phyloP scores from a whole-genome alignment of 805 yeast genomes.

The Candida silvatica region DNA sequence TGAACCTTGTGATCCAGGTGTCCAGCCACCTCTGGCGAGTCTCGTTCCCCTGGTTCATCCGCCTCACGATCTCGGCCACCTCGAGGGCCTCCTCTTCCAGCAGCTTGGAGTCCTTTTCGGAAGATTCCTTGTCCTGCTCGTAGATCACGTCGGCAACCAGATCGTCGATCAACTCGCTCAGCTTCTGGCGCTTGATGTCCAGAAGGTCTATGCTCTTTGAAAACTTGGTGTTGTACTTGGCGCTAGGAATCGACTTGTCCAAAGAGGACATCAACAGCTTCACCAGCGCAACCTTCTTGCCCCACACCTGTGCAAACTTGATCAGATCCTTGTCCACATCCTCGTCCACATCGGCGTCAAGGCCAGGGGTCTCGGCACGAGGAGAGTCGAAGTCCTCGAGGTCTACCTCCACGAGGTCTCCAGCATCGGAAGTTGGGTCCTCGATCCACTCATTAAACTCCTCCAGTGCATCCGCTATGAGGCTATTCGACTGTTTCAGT shows the following conservation, averaged over 20 bases:
- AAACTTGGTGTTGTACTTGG: conserved; percentile 13
- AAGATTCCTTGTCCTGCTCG: conserved; percentile 32
- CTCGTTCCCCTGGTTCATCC: conserved; percentile 39
- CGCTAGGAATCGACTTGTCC: conserved; percentile 45
- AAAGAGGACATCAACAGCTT: conserved; percentile 52
- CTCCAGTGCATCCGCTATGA: conserved; percentile 54
- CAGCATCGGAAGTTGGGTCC: conserved; percentile 34
- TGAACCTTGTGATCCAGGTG: conserved; percentile 43
- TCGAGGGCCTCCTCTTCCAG: conserved; percentile 16
- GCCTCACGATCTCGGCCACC: conserved; percentile 31
- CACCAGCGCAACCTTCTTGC: conserved; percentile 43
- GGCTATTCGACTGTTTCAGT: conserved; percentile 32
- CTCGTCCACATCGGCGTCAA: too few species aligned
- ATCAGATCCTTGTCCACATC: conserved; percentile 13
- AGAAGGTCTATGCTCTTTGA: conserved; percentile 42
- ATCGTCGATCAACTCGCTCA: conserved; percentile 46
- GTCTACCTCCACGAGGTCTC: conserved; percentile 44
- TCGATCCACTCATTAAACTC: conserved; percentile 67
- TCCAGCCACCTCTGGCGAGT: conserved; percentile 51
- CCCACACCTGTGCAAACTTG: conserved; percentile 38
- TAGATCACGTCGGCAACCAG: conserved; percentile 47
- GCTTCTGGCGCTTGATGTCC: conserved; percentile 29
- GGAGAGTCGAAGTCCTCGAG: conserved; percentile 23
- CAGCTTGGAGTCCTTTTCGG: conserved; percentile 8
- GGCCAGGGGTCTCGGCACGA: too few species aligned